phyloP scores from a whole-genome alignment of 2,329 filamentous ascomycete species.

The Penicillium sp. region DNA sequence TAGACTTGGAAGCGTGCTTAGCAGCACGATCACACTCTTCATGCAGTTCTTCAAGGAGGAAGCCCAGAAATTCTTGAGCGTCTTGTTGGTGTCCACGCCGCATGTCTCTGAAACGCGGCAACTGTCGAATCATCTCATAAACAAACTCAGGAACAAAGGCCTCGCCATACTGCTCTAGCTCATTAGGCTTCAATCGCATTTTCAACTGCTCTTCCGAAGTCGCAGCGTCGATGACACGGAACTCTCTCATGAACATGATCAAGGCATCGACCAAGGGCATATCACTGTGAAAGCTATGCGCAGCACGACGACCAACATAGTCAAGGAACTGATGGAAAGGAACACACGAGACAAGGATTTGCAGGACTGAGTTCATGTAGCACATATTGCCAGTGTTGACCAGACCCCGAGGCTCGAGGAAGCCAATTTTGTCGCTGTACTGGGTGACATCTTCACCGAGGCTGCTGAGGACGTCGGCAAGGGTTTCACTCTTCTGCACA shows the following conservation, averaged over 20 bases:
- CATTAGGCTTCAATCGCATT: constrained; percentile 71
- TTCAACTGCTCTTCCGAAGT: constrained; percentile 70
- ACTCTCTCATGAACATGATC: constrained; percentile 96
- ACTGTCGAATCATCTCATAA: constrained; percentile 83
- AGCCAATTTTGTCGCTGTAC: constrained; percentile 64
- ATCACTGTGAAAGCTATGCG: constrained; percentile 90
- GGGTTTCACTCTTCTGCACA: constrained; percentile 56
- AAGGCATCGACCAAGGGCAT: constrained; percentile 92
- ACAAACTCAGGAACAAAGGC: constrained; percentile 92
- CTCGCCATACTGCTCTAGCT: constrained; percentile 87
- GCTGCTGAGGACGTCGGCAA: constrained; percentile 73
- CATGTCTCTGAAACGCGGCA: constrained; percentile 90
- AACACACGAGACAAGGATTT: constrained; percentile 89
- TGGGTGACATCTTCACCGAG: constrained; percentile 66
- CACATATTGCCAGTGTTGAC: constrained; percentile 99
- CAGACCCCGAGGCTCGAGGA: constrained; percentile 87
- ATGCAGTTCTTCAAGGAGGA: constrained; percentile 86
- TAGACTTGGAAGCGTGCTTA: constrained; percentile 51
- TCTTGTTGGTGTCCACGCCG: constrained; percentile 95
- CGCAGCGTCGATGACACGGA: constrained; percentile 79
- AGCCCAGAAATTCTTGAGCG: constrained; percentile 93
- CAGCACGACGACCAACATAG: constrained; percentile 76
- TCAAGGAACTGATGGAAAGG: constrained; percentile 95
- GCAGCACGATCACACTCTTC: constrained; percentile 85
- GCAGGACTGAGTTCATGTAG: constrained; percentile 99